Percentiles rank a stretch among this genome's conserved stretches.
These are phyloP conservation scores for Pseudocercospora vitis DNA, from an alignment of 2,329 filamentous ascomycete genomes.

Conservation along the genomic window DNA sequence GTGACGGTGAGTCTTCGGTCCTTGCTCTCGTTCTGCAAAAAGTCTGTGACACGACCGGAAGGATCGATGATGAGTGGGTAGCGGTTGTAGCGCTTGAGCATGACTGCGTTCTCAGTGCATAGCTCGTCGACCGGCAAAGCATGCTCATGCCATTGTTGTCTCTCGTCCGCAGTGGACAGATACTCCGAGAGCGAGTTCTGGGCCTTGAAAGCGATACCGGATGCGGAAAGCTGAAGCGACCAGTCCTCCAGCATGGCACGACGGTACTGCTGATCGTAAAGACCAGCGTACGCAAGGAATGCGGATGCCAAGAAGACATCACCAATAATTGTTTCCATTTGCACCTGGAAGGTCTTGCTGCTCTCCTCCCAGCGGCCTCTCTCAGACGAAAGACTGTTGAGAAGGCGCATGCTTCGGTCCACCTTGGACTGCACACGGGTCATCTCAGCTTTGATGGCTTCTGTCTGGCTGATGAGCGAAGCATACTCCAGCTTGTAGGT, in stretches of 20 bases:
- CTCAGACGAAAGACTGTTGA: slow-evolving; percentile 94
- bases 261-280: slow-evolving; percentile 97
- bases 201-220: slow-evolving; percentile 89
- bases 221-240: slow-evolving; percentile 87
- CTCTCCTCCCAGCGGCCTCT: slow-evolving; percentile 92
- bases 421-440: slow-evolving; percentile 95
- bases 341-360: slow-evolving; percentile 96
- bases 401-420: slow-evolving; percentile 86
- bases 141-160: slow-evolving; percentile 92
- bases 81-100: slow-evolving; percentile 95
- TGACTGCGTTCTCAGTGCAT: slow-evolving; percentile 97
- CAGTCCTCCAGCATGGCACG: slow-evolving; percentile 98
- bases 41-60: slow-evolving; percentile 90
- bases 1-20: slow-evolving; percentile 92
- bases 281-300: slow-evolving; percentile 92
- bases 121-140: slow-evolving; percentile 92
- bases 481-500: slow-evolving; percentile 97
- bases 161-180: slow-evolving; percentile 91
- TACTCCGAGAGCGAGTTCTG: slow-evolving; percentile 96
- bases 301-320: slow-evolving; percentile 95
- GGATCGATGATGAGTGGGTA: slow-evolving; percentile 98
- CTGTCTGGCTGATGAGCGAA: slow-evolving; percentile 90
- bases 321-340: slow-evolving; percentile 93
- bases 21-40: slow-evolving; percentile 90
- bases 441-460: slow-evolving; percentile 98